Evolutionary conservation across 2,329 filamentous ascomycete genomes (phyloP).

Genomic region (Gnomoniopsis sp.): DNA sequence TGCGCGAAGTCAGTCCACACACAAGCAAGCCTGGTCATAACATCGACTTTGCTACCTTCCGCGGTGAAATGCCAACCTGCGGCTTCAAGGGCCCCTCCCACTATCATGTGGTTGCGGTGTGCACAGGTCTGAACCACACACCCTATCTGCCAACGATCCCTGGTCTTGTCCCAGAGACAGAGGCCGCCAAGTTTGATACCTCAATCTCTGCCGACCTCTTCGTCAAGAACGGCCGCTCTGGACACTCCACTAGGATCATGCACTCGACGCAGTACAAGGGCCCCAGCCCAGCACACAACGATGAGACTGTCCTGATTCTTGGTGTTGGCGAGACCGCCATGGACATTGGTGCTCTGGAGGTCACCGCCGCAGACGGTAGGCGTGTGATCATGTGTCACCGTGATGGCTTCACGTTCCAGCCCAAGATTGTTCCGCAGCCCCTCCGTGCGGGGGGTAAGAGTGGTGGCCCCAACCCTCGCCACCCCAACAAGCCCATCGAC

Average conservation of each 20-base stretch:
- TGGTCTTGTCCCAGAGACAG: constrained; percentile 1
- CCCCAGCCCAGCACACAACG: constrained; percentile 29
- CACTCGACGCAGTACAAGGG: constrained; percentile 36
- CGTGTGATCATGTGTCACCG: constrained; percentile 35
- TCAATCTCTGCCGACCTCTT: neutral
- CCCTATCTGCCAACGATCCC: constrained; percentile 30
- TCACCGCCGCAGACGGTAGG: constrained; percentile 33
- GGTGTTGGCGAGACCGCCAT: constrained; percentile 36
- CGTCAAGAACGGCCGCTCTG: too few species aligned
- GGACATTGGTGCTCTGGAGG: constrained; percentile 33
- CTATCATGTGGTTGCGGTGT: constrained; percentile 34
- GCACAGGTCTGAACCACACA: constrained; percentile 33
- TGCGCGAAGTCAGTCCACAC: constrained; percentile 20
- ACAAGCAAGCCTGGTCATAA: neutral
- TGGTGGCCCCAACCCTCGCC: constrained; percentile 16
- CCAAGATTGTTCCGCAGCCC: constrained; percentile 27
- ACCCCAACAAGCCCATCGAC: constrained; percentile 43
- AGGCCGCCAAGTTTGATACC: too few species aligned
- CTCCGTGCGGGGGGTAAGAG: constrained; percentile 19
- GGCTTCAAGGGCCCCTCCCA: neutral
- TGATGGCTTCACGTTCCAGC: constrained; percentile 34
- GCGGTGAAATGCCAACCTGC: neutral
- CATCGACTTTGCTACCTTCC: neutral
- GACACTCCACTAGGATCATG: constrained; percentile 19
- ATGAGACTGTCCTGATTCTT: constrained; percentile 33